Base-by-base conservation (phyloP, 1,139 yeast species). In the Pichia norvegensis region DNA sequence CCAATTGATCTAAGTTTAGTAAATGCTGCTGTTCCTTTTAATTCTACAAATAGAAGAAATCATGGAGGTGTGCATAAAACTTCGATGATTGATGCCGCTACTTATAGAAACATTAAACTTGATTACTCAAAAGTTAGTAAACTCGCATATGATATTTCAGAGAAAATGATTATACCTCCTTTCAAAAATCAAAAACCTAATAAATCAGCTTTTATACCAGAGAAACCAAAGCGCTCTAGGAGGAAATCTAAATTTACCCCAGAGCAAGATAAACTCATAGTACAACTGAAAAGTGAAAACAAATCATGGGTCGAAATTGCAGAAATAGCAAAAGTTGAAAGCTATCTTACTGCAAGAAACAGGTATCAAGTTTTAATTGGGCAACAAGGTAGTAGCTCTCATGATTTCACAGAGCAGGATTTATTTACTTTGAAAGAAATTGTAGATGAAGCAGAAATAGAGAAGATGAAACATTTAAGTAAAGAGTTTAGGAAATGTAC, bases 331-430 rank as follows among this genome's bases (percentile, higher is more conserved):
- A 74, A 76, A 11, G 83, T 84, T 31, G 85, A 82, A 11, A 75
- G 81, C 41, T 80, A 79, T 52, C 65, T 84, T 40, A 87, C 92
- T 0, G 92, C 90, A 0, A 66, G 94, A 48, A 84, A 84, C 60
- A 65, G 94, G 50, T 84, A 84, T 58, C 94, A 84, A 60, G 94
- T 84, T 6, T 71, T 84, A 45, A 83, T 84, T 49, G 94, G 94
- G 2, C 94, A 84, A 60, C 94, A 84, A 56, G 92, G 94, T 4
- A 83, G 85, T 44, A 84, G 85, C 22, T 72, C 81, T 5, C 74
- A 79, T 31, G 73, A 76, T 36, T 82, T 88, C 85, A 78, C 75
- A 21, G 58, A 68, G 1, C 78, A 76, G 20, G 88, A 82, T 61
- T 73, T 77, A 14, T 51, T 63, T n/a, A 68, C 69, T 20, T 66